Evolutionary conservation across 23 red algal genomes (phyloP).

Genomic region (Gracilariopsis chorda): DNA sequence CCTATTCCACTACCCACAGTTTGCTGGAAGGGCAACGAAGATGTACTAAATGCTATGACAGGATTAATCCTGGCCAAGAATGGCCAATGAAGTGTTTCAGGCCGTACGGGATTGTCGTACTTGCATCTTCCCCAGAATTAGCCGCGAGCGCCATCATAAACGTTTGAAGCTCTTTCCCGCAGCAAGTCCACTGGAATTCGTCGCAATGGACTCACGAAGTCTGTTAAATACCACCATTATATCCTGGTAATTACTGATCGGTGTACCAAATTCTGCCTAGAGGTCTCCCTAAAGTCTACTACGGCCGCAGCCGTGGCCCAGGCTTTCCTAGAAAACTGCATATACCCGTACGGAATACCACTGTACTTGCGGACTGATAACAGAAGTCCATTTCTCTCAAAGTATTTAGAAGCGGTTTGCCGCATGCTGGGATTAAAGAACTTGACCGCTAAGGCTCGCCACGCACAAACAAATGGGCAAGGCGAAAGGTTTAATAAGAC

Average conservation of each 20-base stretch:
- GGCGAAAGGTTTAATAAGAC: background rate
- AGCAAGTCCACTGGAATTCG: background rate
- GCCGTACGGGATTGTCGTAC: no score
- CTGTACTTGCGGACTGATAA: background rate
- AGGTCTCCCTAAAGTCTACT: background rate
- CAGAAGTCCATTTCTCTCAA: background rate
- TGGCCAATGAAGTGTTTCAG: no score
- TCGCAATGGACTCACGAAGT: background rate
- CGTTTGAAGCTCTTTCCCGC: background rate
- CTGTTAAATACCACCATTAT: background rate
- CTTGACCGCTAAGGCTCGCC: background rate
- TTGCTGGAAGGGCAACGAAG: no score
- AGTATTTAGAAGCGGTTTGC: background rate
- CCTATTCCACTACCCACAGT: no score
- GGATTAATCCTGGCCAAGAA: no score
- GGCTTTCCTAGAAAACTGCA: background rate
- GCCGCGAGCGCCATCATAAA: no score
- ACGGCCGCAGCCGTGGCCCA: background rate
- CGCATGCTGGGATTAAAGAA: background rate
- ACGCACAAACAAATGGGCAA: constrained; percentile 1
- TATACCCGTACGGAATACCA: background rate
- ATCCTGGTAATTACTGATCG: background rate
- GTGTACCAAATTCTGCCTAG: background rate
- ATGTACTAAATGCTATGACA: no score
- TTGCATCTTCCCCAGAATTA: no score